Conservation (phyloP, 352 stramenopile genomes). For the Phytophthora meadii region DNA sequence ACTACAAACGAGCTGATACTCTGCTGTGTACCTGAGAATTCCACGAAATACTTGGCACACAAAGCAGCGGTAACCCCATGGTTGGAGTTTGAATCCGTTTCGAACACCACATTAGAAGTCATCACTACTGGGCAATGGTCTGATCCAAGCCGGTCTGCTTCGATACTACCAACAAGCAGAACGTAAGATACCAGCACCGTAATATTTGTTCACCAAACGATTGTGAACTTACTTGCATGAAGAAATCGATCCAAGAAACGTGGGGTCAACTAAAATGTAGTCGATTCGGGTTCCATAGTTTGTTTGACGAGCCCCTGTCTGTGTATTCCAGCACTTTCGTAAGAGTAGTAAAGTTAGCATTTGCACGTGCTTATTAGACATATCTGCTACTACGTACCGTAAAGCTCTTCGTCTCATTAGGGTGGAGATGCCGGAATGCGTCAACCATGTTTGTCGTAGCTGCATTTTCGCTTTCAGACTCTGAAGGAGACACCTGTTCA, state of each 20-base stretch:
- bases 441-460: slow-evolving; percentile 62
- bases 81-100: slow-evolving; percentile 24
- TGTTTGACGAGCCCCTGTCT: slow-evolving; percentile 85
- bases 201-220: not conserved
- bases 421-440: slow-evolving; percentile 83
- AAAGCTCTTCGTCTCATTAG: slow-evolving; percentile 73
- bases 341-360: no score
- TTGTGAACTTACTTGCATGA: slow-evolving; percentile 62
- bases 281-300: slow-evolving; percentile 93
- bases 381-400: slow-evolving; percentile 52
- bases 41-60: slow-evolving; percentile 73
- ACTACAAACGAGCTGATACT: slow-evolving; percentile 60
- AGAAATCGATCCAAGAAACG: slow-evolving; percentile 53
- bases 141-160: slow-evolving; percentile 67
- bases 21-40: slow-evolving; percentile 84
- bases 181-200: not conserved
- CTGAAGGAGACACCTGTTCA: not conserved
- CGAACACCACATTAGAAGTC: slow-evolving; percentile 46
- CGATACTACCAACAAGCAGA: slow-evolving; percentile 38
- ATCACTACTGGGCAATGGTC: slow-evolving; percentile 85
- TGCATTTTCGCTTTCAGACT: not conserved
- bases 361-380: not conserved
- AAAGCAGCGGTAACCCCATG: slow-evolving; percentile 42
- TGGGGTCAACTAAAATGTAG: slow-evolving; percentile 85
- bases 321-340: slow-evolving; percentile 85